Percentiles rank a stretch among this genome's conserved stretches.
phyloP scores from a whole-genome alignment of 768 basidiomycete genomes.

The Sutorius australiensis region DNA sequence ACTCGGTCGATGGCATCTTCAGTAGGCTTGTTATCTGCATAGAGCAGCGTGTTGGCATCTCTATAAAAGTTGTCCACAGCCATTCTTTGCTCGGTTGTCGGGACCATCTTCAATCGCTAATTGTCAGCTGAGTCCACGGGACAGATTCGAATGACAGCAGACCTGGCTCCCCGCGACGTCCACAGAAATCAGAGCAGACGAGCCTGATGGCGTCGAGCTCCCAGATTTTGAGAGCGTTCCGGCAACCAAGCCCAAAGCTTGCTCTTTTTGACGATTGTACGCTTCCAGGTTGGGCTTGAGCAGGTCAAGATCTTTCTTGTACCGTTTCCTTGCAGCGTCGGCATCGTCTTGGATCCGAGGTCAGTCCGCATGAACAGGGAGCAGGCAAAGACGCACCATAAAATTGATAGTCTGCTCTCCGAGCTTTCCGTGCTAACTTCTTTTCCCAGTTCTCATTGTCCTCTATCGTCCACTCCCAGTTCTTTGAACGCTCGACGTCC shows the following conservation, averaged over 20 bases:
- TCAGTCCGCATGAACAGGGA: background rate
- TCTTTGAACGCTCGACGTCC: slow-evolving; percentile 91
- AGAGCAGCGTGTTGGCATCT: slow-evolving; percentile 88
- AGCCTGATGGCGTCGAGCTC: slow-evolving; percentile 28
- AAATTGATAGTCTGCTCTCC: slow-evolving; percentile 87
- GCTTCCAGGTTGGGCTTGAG: slow-evolving; percentile 84
- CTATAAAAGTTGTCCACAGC: slow-evolving; percentile 84
- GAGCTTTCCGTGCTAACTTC: slow-evolving; percentile 73
- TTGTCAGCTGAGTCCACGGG: slow-evolving; percentile 7
- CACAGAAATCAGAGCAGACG: slow-evolving; percentile 45
- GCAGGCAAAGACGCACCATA: slow-evolving; percentile 56
- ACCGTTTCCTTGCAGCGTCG: slow-evolving; percentile 81
- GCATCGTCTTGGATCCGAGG: slow-evolving; percentile 63
- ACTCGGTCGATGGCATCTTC: slow-evolving; percentile 96
- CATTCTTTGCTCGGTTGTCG: slow-evolving; percentile 58
- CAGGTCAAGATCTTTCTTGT: slow-evolving; percentile 87
- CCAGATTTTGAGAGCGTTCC: slow-evolving; percentile 54
- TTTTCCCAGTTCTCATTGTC: slow-evolving; percentile 31
- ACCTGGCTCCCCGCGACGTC: slow-evolving; percentile 44
- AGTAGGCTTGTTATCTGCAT: slow-evolving; percentile 91
- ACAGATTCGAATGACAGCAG: slow-evolving; percentile 22
- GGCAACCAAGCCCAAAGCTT: slow-evolving; percentile 69
- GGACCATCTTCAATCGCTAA: slow-evolving; percentile 38
- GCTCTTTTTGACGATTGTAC: slow-evolving; percentile 88
- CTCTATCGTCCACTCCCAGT: slow-evolving; percentile 68